Conservation (phyloP, 78 protist species). For the Isochrysis galbana region DNA sequence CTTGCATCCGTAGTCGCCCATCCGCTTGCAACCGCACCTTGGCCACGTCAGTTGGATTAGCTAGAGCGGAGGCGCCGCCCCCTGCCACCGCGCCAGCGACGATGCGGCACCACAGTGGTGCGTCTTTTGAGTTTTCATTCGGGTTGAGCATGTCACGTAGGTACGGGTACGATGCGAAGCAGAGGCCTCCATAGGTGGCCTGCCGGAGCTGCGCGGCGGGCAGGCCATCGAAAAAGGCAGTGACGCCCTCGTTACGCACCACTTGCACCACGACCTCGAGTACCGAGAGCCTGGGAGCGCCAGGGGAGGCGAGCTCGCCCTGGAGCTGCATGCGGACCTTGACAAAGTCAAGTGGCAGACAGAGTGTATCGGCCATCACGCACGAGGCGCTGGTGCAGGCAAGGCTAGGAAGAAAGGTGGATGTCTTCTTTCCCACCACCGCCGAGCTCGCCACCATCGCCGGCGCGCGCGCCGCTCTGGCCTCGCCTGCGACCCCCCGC, state of each 20-base stretch:
- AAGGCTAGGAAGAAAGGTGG: no score
- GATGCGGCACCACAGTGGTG: background rate
- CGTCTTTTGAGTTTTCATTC: no score
- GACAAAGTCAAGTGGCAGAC: slow-evolving; percentile 3
- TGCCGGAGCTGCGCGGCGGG: slow-evolving; percentile 15
- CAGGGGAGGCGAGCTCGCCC: background rate
- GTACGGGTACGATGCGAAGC: background rate
- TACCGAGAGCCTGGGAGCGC: background rate
- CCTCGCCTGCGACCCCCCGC: no score
- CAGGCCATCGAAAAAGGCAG: background rate
- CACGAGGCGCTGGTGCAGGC: background rate
- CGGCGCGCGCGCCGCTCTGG: no score
- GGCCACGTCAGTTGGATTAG: slow-evolving; percentile 13
- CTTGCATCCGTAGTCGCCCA: background rate
- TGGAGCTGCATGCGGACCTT: slow-evolving; percentile 24
- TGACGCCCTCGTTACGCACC: background rate
- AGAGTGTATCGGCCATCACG: background rate
- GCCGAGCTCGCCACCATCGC: no score
- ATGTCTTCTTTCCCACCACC: no score
- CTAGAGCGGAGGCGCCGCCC: background rate
- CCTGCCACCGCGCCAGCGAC: background rate
- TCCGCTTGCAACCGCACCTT: slow-evolving; percentile 23
- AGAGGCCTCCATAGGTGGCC: slow-evolving; percentile 10
- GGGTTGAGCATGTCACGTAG: background rate
- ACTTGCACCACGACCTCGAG: background rate